phyloP scores from a whole-genome alignment of 2,329 filamentous ascomycete genomes.

The Cylindrodendrum hubeiense region DNA sequence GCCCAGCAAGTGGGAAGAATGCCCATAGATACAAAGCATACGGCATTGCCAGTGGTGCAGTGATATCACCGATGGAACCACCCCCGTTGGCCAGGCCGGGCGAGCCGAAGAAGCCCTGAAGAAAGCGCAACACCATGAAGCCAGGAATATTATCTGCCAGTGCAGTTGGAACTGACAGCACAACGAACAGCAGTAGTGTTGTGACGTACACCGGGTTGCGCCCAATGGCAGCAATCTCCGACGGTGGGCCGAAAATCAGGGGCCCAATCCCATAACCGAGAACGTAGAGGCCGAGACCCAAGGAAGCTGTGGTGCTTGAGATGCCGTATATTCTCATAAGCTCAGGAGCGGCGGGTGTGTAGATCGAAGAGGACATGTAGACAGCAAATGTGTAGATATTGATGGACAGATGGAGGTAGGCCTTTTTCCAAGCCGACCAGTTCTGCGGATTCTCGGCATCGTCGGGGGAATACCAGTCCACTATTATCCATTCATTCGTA shows the following conservation, averaged over 20 bases:
- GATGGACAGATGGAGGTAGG: neutral
- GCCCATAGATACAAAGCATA: constrained; percentile 46
- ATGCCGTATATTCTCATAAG: neutral
- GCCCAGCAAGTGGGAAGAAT: constrained; percentile 53
- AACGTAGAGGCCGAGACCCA: neutral
- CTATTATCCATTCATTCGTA: neutral
- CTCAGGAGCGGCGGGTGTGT: neutral
- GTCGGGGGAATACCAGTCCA: neutral
- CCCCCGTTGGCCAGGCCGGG: constrained; percentile 43
- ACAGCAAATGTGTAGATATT: neutral
- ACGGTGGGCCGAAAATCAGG: neutral
- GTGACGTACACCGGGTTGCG: constrained; percentile 69
- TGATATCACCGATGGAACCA: constrained; percentile 41
- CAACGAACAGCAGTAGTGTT: constrained; percentile 68
- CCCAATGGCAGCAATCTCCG: constrained; percentile 47
- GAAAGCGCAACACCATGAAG: constrained; percentile 64
- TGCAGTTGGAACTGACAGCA: constrained; percentile 65
- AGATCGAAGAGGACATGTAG: neutral
- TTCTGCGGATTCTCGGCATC: neutral
- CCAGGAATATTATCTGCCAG: constrained; percentile 66
- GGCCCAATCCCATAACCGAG: neutral
- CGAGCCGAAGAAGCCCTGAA: constrained; percentile 57
- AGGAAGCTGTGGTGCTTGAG: neutral
- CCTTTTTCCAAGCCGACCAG: neutral
- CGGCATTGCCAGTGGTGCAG: neutral